phyloP scores from a whole-genome alignment of 176 grass and related monocot species.

The Zea mays region Zm-B73-REFERENCE-NAM-5.0 NC_050099.1:227276001-227276500 shows the following conservation, averaged over 20 bases:
- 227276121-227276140: conserved; percentile 71
- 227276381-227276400: conserved; percentile 12
- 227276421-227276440: conserved; percentile 22
- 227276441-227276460: neutral
- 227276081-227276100: conserved; percentile 68
- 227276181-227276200: conserved; percentile 64
- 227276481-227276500: conserved; percentile 30
- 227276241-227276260: neutral
- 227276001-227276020: neutral
- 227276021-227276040: neutral
- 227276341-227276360: neutral
- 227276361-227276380: neutral
- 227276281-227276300: neutral
- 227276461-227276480: neutral
- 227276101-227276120: conserved; percentile 67
- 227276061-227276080: conserved; percentile 64
- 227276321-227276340: neutral
- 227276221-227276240: conserved; percentile 5
- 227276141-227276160: conserved; percentile 85
- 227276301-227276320: neutral
- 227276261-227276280: neutral
- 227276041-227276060: conserved; percentile 60
- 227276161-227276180: conserved; percentile 65
- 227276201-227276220: conserved; percentile 55
- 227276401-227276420: conserved; percentile 27